These are phyloP conservation scores for Calcarisporium arbuscula DNA, from an alignment of 2,329 filamentous ascomycete species.

Conservation along the genomic window DNA sequence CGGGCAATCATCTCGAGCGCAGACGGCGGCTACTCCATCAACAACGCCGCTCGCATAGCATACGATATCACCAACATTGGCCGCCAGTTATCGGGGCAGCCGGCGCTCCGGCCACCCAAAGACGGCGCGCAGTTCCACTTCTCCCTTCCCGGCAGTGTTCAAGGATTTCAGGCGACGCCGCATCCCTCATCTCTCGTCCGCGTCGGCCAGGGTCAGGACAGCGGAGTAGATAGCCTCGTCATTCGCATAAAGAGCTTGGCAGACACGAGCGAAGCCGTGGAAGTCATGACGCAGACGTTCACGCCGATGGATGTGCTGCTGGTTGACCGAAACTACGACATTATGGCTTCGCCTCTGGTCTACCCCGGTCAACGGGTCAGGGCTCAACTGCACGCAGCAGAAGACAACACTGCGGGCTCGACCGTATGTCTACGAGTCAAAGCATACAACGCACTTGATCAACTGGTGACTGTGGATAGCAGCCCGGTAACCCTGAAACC, in stretches of 20 bases:
- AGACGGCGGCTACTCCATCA: conserved; percentile 29
- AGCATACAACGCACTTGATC: conserved; percentile 5
- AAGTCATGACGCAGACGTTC: conserved; percentile 9
- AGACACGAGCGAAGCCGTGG: background rate
- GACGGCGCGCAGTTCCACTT: conserved; percentile 30
- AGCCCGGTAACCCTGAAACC: background rate
- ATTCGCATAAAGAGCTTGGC: conserved; percentile 1
- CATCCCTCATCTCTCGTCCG: background rate
- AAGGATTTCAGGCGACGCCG: conserved; percentile 23
- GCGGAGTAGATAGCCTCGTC: conserved; percentile 1
- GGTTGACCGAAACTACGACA: conserved; percentile 6
- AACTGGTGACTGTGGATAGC: conserved; percentile 2
- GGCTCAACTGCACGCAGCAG: background rate
- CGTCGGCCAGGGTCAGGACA: conserved; percentile 2
- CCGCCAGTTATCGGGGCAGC: conserved; percentile 15
- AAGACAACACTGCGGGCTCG: background rate
- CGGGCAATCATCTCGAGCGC: conserved; percentile 27
- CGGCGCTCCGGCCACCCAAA: conserved; percentile 18
- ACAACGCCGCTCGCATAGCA: conserved; percentile 26
- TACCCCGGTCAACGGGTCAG: conserved; percentile 8
- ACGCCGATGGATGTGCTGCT: conserved; percentile 7
- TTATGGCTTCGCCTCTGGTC: conserved; percentile 10
- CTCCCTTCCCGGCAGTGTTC: conserved; percentile 26
- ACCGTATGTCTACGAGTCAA: conserved; percentile 3
- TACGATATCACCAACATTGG: conserved; percentile 23